Evolutionary conservation across 331 rosid species (phyloP).

Genomic region (Cydonia oblonga): DNA sequence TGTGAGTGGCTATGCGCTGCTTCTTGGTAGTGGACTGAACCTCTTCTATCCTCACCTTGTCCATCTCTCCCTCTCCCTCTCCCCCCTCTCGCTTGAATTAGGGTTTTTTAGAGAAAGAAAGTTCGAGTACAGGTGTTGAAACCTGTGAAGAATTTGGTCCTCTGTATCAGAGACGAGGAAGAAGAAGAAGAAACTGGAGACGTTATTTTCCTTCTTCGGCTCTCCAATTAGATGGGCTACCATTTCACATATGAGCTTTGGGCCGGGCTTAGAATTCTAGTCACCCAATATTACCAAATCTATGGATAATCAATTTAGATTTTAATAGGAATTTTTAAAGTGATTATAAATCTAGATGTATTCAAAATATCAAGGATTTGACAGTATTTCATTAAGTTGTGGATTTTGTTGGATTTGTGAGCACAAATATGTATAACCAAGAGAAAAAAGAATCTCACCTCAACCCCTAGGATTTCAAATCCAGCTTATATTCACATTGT

Average conservation of each 20-base stretch:
- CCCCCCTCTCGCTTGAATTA: background rate
- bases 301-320: too few species aligned
- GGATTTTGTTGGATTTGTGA: too few species aligned
- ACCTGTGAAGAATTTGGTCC: background rate
- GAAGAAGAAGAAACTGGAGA: background rate
- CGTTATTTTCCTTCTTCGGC: background rate
- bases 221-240: background rate
- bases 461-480: too few species aligned
- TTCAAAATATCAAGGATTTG: too few species aligned
- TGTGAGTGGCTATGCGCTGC: constrained; percentile 90
- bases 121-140: background rate
- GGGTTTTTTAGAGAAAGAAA: background rate
- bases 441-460: too few species aligned
- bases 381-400: too few species aligned
- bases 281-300: too few species aligned
- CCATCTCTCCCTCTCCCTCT: constrained; percentile 21
- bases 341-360: too few species aligned
- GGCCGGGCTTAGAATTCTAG: background rate
- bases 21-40: constrained; percentile 88
- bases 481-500: too few species aligned
- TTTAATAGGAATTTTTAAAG: too few species aligned
- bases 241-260: background rate
- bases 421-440: too few species aligned
- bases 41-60: constrained; percentile 81
- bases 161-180: background rate